Evolutionary conservation across 2,329 filamentous ascomycete species (phyloP), one percentile per base, ranked within the genome.

Genomic region (Aureobasidium sp.): DNA sequence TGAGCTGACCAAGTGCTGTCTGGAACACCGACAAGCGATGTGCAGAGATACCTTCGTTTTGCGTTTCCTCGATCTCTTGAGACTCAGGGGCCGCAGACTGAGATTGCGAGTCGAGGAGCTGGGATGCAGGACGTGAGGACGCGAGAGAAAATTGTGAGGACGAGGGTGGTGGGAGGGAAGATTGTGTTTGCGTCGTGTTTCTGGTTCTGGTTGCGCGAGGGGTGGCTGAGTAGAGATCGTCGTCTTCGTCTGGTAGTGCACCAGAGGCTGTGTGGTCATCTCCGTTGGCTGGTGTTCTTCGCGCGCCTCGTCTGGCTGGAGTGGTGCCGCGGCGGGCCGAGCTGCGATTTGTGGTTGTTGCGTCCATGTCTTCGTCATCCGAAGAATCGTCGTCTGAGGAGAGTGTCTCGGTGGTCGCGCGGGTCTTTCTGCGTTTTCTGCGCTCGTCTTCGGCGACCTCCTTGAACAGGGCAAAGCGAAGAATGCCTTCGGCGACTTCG

Each of bases 391-490:
- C 84, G 25, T 86, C 71, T 70, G 86, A 72, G 7, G 77, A 79
- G 75, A 80, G 78, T 15, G 75, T 76, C 55, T 82, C 83, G 17
- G 82, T 78, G 37, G 81, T 80, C 34, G 82, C 80, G 6, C 83
- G 88, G 68, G 89, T 87, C 75, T 90, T 87, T 69, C 92, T 85
- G 76, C 94, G 88, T 80, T 93, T 94, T 68, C 87, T 84, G 63
- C 91, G 89, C 73, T 91, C 87, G 66, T 84, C 81, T 67, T 85
- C 82, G 3, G 96, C 82, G 0, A 99, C 87, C 77, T 99, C 94
- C 74, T 97, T 97, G 83, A 99, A 99, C 39, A 99, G 82, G 2
- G 94, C 95, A 71, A 97, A 99, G 20, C 94, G 85, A 36, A 99
- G 78, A 67, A 99, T 96, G 9, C 86, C 83, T 73, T 99, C 93